A percentile compares a stretch with the other conserved stretches of the same genome.
These are phyloP conservation scores for Blastobotrys attinorum DNA, from an alignment of 805 yeast species.

Conservation along the genomic window DNA sequence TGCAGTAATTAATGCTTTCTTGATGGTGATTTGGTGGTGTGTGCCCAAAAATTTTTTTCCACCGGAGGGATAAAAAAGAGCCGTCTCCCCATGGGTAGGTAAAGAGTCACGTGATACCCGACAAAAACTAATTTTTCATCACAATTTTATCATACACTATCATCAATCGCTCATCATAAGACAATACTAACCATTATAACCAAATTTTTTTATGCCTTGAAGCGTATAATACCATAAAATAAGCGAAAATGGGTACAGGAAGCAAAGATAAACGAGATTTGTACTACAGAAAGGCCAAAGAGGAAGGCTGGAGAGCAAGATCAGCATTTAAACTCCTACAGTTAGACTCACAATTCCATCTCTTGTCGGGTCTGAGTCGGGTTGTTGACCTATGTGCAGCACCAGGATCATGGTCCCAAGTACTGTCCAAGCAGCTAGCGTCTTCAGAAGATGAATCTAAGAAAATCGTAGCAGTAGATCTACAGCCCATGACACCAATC, in stretches of 20 bases:
- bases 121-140: too few species aligned
- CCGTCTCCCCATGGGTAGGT: too few species aligned
- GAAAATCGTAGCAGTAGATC: slow-evolving; percentile 86
- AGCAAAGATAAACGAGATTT: slow-evolving; percentile 92
- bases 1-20: too few species aligned
- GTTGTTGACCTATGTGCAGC: slow-evolving; percentile 98
- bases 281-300: slow-evolving; percentile 83
- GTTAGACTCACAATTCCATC: slow-evolving; percentile 80
- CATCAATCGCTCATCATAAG: too few species aligned
- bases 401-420: slow-evolving; percentile 98
- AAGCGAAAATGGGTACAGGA: slow-evolving; percentile 86
- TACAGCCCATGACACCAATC: slow-evolving; percentile 98
- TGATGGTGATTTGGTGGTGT: too few species aligned
- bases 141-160: too few species aligned
- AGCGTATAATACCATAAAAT: too few species aligned
- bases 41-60: too few species aligned
- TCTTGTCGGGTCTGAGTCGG: slow-evolving; percentile 61
- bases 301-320: slow-evolving; percentile 96
- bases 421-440: slow-evolving; percentile 59
- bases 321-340: slow-evolving; percentile 93
- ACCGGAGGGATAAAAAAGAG: too few species aligned
- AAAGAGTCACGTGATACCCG: too few species aligned
- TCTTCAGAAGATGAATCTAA: slow-evolving; percentile 38
- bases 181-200: too few species aligned
- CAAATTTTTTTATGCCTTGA: too few species aligned